Evolutionary conservation across 2,329 filamentous ascomycete species (phyloP), one percentile per base, ranked within the genome.

Genomic region (Cryphonectria nitschkei): DNA sequence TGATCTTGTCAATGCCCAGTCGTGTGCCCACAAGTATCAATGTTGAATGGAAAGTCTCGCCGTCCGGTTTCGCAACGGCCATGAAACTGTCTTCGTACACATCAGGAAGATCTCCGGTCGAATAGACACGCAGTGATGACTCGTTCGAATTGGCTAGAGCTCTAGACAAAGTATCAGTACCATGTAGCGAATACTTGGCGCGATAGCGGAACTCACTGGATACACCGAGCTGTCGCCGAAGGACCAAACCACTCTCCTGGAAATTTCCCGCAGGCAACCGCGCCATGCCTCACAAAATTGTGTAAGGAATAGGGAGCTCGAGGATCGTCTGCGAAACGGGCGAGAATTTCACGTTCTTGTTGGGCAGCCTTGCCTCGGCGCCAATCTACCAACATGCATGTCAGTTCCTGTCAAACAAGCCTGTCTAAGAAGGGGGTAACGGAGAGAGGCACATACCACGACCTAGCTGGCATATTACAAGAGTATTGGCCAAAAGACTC

Each of bases 171-270:
- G 26, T 65, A 69, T 71, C 34, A 73, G 60, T 56, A 52, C 9
- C 56, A 11, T 37, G 26, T 8, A 50, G 39, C 46, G 13, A n/a
- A n/a, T 29, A 26, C 6, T n/a, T 52, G 32, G 2, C 16, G 22
- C 26, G 63, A 16, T 14, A 26, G 9, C 14, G 34, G 16, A 62
- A 82, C 92, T 80, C 83, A 97, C 94, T 96, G 92, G 75, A 99
- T 98, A 80, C 96, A 98, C 70, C 92, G 90, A 63, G 96, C 95
- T 13, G 96, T 97, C 8, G 96, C 96, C 26, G 94, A 98, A n/a
- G 96, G 96, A 0, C 96, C 96, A 81, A 99, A 99, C 96, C 96
- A 99, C 81, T 98, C 94, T 52, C 96, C 96, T 0, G 96, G 96
- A 77, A 97, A 93, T 81, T 97, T 98, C 4, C 94, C 95, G 80